These are phyloP conservation scores for Puccinia triticina DNA, from an alignment of 1,284 basidiomycete species.

Conservation along the genomic window DNA sequence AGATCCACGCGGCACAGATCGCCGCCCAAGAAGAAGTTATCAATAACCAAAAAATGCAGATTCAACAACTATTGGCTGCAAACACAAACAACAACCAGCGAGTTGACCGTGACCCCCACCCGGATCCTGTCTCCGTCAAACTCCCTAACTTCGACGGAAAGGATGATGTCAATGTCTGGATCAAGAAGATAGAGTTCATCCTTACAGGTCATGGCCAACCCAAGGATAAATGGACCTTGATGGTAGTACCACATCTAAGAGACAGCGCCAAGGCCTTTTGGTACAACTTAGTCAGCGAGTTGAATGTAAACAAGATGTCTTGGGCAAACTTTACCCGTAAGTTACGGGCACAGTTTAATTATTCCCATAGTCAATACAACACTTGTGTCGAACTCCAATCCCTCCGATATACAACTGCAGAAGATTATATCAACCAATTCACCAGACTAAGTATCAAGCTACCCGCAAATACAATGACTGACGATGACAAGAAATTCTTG, in stretches of 20 bases:
- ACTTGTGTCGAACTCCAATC: background rate
- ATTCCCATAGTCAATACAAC: slow-evolving; percentile 1
- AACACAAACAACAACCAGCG: too few relatives aligned
- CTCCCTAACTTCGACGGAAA: background rate
- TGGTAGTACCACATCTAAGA: background rate
- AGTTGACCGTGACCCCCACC: too few relatives aligned
- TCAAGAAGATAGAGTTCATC: background rate
- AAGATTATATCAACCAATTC: slow-evolving; percentile 18
- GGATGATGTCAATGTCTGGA: background rate
- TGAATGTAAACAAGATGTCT: background rate
- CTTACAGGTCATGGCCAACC: background rate
- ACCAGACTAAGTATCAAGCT: background rate
- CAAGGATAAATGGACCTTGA: background rate
- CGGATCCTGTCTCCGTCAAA: background rate
- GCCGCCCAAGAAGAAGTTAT: too few relatives aligned
- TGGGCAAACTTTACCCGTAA: background rate
- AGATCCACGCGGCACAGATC: too few relatives aligned
- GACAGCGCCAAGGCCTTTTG: background rate
- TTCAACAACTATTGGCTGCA: too few relatives aligned
- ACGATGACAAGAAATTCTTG: background rate
- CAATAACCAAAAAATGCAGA: too few relatives aligned
- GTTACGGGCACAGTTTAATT: background rate
- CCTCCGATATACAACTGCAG: background rate
- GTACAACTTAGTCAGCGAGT: background rate
- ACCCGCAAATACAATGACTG: background rate